These are phyloP conservation scores for Aegle marmelos DNA, from an alignment of 345 rosid genomes.

Conservation along the genomic window DNA sequence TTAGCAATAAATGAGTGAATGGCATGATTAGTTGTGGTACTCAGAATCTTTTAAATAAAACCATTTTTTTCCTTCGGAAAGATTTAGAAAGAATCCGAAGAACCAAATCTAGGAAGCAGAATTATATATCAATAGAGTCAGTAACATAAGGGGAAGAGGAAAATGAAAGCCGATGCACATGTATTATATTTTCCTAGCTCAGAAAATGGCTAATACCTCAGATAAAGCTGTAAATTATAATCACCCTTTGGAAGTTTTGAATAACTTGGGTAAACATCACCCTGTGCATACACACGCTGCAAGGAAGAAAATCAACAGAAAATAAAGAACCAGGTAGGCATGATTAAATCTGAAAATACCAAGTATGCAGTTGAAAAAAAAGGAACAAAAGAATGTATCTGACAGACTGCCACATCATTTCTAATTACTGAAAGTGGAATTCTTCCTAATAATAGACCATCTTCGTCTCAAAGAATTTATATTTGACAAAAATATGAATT, in stretches of 20 bases:
- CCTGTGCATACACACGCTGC: constrained; percentile 82
- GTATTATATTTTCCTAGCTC: background rate
- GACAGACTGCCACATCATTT: constrained; percentile 3
- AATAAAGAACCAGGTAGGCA: constrained; percentile 5
- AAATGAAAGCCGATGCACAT: background rate
- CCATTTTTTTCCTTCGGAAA: background rate
- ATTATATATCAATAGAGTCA: background rate
- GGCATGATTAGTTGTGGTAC: background rate
- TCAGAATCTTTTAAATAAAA: constrained; percentile 6
- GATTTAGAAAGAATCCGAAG: background rate
- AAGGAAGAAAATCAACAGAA: background rate
- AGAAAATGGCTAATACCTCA: constrained; percentile 47
- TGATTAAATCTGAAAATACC: constrained; percentile 7
- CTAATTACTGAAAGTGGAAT: background rate
- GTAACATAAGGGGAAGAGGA: background rate
- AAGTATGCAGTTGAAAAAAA: background rate
- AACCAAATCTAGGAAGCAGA: background rate
- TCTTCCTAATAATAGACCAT: constrained; percentile 1
- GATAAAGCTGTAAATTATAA: constrained; percentile 65
- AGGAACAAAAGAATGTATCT: background rate
- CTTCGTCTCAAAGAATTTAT: background rate
- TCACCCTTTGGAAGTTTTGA: constrained; percentile 96
- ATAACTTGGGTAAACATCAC: constrained; percentile 80
- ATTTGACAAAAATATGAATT: background rate
- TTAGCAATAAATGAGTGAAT: background rate